Percentiles rank a stretch among this genome's conserved stretches.
Evolutionary conservation across 805 yeast genomes (phyloP).

Genomic region (Kuraishia ogatae): DNA sequence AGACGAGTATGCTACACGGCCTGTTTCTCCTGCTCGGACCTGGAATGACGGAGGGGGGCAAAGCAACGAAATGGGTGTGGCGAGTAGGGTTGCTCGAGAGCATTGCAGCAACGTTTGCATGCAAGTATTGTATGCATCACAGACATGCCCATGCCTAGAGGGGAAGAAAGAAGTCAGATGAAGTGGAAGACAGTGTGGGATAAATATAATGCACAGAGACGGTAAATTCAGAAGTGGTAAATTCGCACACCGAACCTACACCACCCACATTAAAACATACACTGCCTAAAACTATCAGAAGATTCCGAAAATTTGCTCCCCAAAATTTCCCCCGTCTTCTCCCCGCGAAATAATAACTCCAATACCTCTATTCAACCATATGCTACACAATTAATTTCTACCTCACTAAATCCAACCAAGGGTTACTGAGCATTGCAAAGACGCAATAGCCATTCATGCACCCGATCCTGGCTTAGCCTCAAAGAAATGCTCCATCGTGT

Average conservation of each 20-base stretch:
- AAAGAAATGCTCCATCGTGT: background rate
- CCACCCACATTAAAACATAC: too few relatives aligned
- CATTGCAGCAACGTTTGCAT: background rate
- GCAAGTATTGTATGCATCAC: background rate
- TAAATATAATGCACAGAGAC: background rate
- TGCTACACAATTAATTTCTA: too few relatives aligned
- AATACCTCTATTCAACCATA: too few relatives aligned
- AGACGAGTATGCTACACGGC: background rate
- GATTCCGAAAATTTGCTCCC: too few relatives aligned
- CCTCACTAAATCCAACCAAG: background rate
- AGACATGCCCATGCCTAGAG: background rate
- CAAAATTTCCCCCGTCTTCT: too few relatives aligned
- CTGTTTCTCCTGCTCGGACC: background rate
- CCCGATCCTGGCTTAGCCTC: background rate
- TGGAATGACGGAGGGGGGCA: background rate
- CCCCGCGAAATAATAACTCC: too few relatives aligned
- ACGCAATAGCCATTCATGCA: background rate
- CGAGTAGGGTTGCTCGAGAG: background rate
- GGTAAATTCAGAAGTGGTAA: too few relatives aligned
- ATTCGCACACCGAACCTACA: too few relatives aligned
- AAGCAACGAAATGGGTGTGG: background rate
- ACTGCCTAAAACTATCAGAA: too few relatives aligned
- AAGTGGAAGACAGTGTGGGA: background rate
- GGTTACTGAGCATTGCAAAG: background rate
- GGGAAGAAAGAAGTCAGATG: background rate